phyloP scores from a whole-genome alignment of 1,284 basidiomycete genomes.

The Schizophyllum commune region DNA sequence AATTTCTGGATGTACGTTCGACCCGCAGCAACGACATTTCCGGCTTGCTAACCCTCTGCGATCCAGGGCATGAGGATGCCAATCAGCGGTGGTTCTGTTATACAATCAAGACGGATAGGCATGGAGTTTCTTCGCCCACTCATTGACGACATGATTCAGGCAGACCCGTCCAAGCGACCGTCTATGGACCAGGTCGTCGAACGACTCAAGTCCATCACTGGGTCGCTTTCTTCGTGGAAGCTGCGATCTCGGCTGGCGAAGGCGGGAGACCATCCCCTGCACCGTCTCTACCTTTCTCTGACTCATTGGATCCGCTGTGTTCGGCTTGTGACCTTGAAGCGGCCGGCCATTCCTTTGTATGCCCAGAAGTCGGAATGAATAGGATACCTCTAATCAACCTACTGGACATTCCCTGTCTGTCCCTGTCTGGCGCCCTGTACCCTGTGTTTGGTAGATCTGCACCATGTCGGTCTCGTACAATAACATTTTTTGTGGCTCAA shows the following conservation, averaged over 20 bases:
- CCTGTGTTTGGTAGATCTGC: too few species aligned
- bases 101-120: constrained; percentile 3
- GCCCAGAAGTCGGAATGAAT: too few species aligned
- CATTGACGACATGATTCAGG: constrained; percentile 21
- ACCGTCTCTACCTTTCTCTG: not conserved
- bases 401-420: too few species aligned
- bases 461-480: too few species aligned
- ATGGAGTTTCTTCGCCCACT: constrained; percentile 24
- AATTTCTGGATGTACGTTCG: not conserved
- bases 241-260: constrained; percentile 14
- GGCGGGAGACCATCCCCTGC: not conserved
- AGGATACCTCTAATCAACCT: too few species aligned
- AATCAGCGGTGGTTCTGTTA: too few species aligned
- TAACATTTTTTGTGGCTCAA: too few species aligned
- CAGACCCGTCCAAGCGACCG: constrained; percentile 21
- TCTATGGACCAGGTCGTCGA: constrained; percentile 18
- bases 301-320: constrained; percentile 1
- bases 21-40: not conserved
- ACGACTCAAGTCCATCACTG: constrained; percentile 15
- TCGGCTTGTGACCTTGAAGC: not conserved
- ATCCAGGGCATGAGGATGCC: not conserved
- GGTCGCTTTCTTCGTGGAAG: constrained; percentile 10
- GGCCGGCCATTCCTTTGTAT: not conserved
- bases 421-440: too few species aligned
- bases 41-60: not conserved